Evolutionary conservation across 805 yeast species (phyloP).

Genomic region (Brettanomyces bruxellensis): DNA sequence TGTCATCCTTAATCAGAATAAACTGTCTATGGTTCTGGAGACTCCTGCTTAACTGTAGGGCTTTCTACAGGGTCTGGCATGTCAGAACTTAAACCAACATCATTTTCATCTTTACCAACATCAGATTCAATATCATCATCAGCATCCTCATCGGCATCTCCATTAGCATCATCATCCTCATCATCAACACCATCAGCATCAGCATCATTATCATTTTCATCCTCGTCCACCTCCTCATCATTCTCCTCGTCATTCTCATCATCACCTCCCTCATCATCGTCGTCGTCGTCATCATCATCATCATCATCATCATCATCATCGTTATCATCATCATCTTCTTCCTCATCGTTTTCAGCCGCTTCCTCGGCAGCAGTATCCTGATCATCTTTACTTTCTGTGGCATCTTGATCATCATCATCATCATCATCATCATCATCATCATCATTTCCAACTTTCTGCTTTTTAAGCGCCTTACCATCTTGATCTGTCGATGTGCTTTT

Average conservation of each 20-base stretch:
- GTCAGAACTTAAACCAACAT: slow-evolving; percentile 5
- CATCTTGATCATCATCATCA: not conserved
- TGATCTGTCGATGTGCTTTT: not conserved
- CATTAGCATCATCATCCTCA: slow-evolving; percentile 3
- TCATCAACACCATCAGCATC: not conserved
- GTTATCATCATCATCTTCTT: slow-evolving; percentile 2
- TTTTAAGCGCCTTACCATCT: not conserved
- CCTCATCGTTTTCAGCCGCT: slow-evolving; percentile 5
- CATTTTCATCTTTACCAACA: slow-evolving; percentile 5
- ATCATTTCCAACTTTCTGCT: not conserved
- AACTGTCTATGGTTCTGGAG: no score
- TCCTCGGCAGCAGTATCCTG: slow-evolving; percentile 6
- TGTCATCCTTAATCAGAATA: no score
- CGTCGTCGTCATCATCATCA: slow-evolving; percentile 3
- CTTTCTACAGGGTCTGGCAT: not conserved
- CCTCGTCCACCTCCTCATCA: no score
- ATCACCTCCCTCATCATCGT: no score
- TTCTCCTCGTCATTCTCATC: no score
- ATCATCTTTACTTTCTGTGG: slow-evolving; percentile 4
- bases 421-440: slow-evolving; percentile 2
- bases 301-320: slow-evolving; percentile 7
- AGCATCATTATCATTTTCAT: no score
- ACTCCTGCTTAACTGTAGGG: no score
- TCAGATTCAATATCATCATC: slow-evolving; percentile 6
- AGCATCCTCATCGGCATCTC: slow-evolving; percentile 2